Evolutionary conservation across 495 filamentous ascomycete genomes (phyloP).

Genomic region (Neurospora sp.): DNA sequence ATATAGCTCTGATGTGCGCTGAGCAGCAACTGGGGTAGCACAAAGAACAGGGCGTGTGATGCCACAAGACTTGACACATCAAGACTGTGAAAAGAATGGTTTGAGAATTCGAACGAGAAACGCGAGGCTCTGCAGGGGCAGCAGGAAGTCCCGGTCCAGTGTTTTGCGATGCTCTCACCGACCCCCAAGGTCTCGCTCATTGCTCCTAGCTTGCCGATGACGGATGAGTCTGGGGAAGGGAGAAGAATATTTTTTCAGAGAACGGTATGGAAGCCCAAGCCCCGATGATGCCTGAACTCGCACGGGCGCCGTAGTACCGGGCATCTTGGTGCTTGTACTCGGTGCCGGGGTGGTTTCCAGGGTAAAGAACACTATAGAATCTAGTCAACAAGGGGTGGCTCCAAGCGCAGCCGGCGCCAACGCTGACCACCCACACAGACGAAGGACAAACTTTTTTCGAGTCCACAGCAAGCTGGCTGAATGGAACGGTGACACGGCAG

Average conservation of each 20-base stretch:
- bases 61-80: constrained; percentile 3
- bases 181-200: not conserved
- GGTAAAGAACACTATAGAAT: not conserved
- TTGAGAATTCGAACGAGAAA: not conserved
- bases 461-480: not conserved
- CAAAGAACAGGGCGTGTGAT: constrained; percentile 13
- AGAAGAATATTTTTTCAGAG: not conserved
- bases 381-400: not conserved
- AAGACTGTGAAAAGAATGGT: not conserved
- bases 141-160: not conserved
- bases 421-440: not conserved
- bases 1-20: constrained; percentile 15
- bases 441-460: not conserved
- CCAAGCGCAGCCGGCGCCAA: constrained; percentile 6
- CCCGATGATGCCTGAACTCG: not conserved
- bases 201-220: not conserved
- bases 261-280: not conserved
- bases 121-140: not conserved
- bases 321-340: not conserved
- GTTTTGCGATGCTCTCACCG: not conserved
- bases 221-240: not conserved
- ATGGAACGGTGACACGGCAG: not conserved
- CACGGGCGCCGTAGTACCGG: not conserved
- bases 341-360: not conserved
- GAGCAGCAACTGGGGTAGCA: constrained; percentile 14